A percentile compares a stretch with the other conserved stretches of the same genome.
phyloP scores from a whole-genome alignment of 352 stramenopile genomes.

The Globisporangium parvum region DNA sequence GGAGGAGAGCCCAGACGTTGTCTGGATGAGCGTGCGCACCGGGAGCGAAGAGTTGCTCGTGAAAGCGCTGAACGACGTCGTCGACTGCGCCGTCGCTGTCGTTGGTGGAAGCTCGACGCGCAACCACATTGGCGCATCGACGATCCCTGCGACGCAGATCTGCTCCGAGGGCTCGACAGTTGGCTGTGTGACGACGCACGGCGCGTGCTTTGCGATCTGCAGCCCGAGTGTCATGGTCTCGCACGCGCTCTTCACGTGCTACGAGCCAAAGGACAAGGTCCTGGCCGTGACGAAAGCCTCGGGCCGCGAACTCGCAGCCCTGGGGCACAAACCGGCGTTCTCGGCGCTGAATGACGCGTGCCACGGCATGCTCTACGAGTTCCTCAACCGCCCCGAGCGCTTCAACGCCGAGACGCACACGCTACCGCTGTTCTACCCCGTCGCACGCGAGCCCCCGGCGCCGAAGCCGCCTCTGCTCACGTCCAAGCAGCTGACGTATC shows the following conservation, averaged over 20 bases:
- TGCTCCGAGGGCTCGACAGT: conserved; percentile 63
- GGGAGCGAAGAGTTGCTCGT: conserved; percentile 65
- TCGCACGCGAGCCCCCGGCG: conserved; percentile 38
- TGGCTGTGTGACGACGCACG: conserved; percentile 61
- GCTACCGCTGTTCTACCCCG: conserved; percentile 67
- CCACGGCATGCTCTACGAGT: conserved; percentile 67
- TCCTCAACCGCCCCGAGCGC: conserved; percentile 44
- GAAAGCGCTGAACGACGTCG: conserved; percentile 58
- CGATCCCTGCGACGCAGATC: conserved; percentile 48
- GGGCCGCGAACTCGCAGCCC: conserved; percentile 45
- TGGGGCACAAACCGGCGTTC: conserved; percentile 75
- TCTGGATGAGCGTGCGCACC: conserved; percentile 62
- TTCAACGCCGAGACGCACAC: conserved; percentile 62
- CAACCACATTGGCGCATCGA: conserved; percentile 10
- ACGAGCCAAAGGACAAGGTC: conserved; percentile 61
- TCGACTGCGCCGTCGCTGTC: conserved; percentile 67
- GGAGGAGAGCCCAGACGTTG: conserved; percentile 70
- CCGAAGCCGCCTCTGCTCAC: background rate
- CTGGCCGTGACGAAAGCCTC: conserved; percentile 64
- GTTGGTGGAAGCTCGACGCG: conserved; percentile 51
- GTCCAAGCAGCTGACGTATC: conserved; percentile 26
- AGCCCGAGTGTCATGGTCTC: conserved; percentile 73
- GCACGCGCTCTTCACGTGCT: conserved; percentile 78
- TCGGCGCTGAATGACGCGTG: conserved; percentile 66
- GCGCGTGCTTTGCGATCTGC: conserved; percentile 72